Evolutionary conservation across 495 filamentous ascomycete species (phyloP).

Genomic region (Neurospora tetrasperma): DNA sequence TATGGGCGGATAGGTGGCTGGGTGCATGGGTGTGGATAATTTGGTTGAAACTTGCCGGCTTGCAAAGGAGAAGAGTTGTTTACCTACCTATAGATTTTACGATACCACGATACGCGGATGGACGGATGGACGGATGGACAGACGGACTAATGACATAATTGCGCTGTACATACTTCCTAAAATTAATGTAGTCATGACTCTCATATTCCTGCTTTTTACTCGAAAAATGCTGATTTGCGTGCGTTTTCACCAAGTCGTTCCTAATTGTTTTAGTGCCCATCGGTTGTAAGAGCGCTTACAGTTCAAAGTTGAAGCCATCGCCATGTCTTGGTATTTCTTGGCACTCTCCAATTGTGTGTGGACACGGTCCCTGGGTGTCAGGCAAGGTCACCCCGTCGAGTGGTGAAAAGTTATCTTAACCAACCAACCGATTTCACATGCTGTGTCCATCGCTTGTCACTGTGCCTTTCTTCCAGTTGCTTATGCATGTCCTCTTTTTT

Average conservation of each 20-base stretch:
- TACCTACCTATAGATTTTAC: neutral
- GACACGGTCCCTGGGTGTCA: slow-evolving; percentile 41
- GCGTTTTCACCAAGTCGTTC: fast-evolving
- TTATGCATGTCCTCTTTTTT: too few relatives aligned
- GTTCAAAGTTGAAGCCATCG: neutral
- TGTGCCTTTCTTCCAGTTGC: too few relatives aligned
- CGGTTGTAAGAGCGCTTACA: neutral
- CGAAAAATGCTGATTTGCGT: too few relatives aligned
- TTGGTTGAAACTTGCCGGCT: neutral
- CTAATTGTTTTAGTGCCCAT: too few relatives aligned
- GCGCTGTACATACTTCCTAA: neutral
- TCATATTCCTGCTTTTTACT: neutral
- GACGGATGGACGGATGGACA: neutral
- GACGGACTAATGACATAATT: neutral
- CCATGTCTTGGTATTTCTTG: neutral
- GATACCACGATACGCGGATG: neutral
- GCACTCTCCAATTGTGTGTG: neutral
- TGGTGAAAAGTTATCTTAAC: neutral
- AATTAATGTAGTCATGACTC: neutral
- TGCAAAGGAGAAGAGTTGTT: neutral
- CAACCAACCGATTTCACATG: too few relatives aligned
- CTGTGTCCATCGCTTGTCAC: too few relatives aligned
- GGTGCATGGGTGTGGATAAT: neutral
- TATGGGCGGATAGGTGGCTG: too few relatives aligned
- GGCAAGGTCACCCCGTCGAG: slow-evolving; percentile 37